These are phyloP conservation scores for Davidsoniella australis DNA, from an alignment of 2,329 filamentous ascomycete species.

Conservation along the genomic window DNA sequence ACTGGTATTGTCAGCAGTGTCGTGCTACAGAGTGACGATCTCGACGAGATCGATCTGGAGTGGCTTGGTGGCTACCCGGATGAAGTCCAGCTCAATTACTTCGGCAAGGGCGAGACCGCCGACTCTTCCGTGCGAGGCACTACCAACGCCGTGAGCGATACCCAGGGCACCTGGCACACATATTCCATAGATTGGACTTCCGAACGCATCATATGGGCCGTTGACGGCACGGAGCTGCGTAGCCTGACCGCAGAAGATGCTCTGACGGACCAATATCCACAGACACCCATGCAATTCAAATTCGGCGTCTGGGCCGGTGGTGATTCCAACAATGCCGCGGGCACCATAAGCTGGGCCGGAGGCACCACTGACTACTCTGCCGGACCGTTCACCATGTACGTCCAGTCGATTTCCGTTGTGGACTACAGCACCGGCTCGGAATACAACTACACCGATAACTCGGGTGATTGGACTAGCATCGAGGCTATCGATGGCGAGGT, in stretches of 20 bases:
- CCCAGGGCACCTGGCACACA: slow-evolving; percentile 61
- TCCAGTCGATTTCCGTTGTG: slow-evolving; percentile 57
- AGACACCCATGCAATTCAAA: slow-evolving; percentile 89
- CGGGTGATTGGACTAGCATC: slow-evolving; percentile 70
- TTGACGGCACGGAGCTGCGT: slow-evolving; percentile 61
- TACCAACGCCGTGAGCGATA: slow-evolving; percentile 51
- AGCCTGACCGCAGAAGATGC: slow-evolving; percentile 55
- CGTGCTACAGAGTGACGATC: slow-evolving; percentile 74
- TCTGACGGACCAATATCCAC: slow-evolving; percentile 62
- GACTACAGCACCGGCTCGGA: slow-evolving; percentile 86
- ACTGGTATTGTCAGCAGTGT: slow-evolving; percentile 85
- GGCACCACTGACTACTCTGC: slow-evolving; percentile 69
- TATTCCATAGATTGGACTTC: slow-evolving; percentile 89
- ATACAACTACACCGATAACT: slow-evolving; percentile 67
- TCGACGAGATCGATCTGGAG: slow-evolving; percentile 96
- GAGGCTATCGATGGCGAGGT: slow-evolving; percentile 60
- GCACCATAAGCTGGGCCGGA: slow-evolving; percentile 80
- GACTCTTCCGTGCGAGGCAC: slow-evolving; percentile 74
- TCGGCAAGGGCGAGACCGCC: slow-evolving; percentile 69
- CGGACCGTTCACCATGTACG: slow-evolving; percentile 74
- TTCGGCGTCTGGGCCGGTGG: slow-evolving; percentile 87
- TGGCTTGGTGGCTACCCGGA: slow-evolving; percentile 66
- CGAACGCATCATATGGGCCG: slow-evolving; percentile 70
- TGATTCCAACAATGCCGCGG: slow-evolving; percentile 58
- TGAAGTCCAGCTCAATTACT: slow-evolving; percentile 93